Evolutionary conservation across 2,329 filamentous ascomycete genomes (phyloP).

Genomic region (Cadophora malorum): DNA sequence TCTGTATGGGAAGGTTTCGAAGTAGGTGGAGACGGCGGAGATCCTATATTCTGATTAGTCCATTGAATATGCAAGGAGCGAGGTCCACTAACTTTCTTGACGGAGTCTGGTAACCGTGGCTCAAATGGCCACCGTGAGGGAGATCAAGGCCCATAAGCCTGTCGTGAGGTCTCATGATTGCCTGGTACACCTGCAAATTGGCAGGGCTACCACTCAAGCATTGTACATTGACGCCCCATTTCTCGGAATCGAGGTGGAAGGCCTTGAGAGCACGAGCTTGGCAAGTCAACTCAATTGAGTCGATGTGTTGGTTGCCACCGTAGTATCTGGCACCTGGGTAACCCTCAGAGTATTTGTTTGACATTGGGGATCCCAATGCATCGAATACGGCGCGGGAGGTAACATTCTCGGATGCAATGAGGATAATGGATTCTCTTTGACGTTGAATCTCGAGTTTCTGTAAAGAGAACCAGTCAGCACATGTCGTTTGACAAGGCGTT

Average conservation of each 20-base stretch:
- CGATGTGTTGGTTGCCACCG: slow-evolving; percentile 98
- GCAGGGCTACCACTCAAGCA: slow-evolving; percentile 90
- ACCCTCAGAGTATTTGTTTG: slow-evolving; percentile 99
- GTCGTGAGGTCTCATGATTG: slow-evolving; percentile 93
- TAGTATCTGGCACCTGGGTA: slow-evolving; percentile 99
- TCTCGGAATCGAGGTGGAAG: slow-evolving; percentile 83
- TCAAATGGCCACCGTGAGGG: slow-evolving; percentile 93
- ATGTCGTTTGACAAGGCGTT: not conserved
- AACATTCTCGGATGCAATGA: slow-evolving; percentile 99
- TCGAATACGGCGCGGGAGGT: slow-evolving; percentile 98
- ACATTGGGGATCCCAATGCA: slow-evolving; percentile 92
- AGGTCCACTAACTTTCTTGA: slow-evolving; percentile 74
- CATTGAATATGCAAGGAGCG: slow-evolving; percentile 1
- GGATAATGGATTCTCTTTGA: slow-evolving; percentile 96
- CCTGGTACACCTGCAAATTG: slow-evolving; percentile 98
- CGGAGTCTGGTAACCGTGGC: slow-evolving; percentile 96
- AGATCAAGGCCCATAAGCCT: slow-evolving; percentile 97
- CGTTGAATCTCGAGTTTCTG: slow-evolving; percentile 93
- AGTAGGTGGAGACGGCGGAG: slow-evolving; percentile 97
- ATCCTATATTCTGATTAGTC: slow-evolving; percentile 58
- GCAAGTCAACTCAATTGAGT: slow-evolving; percentile 93
- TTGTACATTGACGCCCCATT: slow-evolving; percentile 99
- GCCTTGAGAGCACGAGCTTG: slow-evolving; percentile 91
- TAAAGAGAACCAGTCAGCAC: not conserved
- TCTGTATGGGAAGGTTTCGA: slow-evolving; percentile 97